Base-by-base conservation (phyloP, 805 yeast species). In the Metschnikowia matae region DNA sequence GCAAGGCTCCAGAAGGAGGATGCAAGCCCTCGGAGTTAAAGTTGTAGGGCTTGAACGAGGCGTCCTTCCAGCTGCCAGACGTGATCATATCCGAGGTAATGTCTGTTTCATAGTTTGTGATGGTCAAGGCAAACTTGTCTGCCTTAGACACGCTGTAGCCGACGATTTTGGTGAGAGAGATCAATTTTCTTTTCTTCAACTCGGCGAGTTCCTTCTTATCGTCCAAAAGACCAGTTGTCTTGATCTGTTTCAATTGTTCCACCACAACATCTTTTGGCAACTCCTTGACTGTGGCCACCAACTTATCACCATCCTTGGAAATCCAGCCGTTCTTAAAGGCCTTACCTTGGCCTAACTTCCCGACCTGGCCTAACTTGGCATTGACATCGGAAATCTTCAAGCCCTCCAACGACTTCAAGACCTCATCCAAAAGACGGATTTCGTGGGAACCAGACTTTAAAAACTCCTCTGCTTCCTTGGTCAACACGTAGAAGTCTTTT, bases 301-400 rank as follows among this genome's bases (percentile, higher is more conserved):
- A 79, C 62, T 78, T 82, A 60, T 87, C 96, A 51, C 92, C 95
- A 52, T 85, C 87, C 68, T 95, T 94, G 56, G 80, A 73, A 62
- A 94, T 84, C 99, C 99, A 94, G 39, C 96, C 95, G 68, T 91
- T 91, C 71, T 90, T 92, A 80, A 94, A 95, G 15, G 98, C 99
- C 63, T 91, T 84, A 60, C 96, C 96, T 74, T 94, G 99, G 55
- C 99, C 99, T 56, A 92, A 79, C 60, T 85, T 84, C 55, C 97
- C 98, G 52, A 82, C 82, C 47, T 82, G 74, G 50, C 97, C 97
- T 71, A 92, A 75, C 57, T 85, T 79, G 49, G 83, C 66, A 51
- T 70, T 68, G 48, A 87, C 88, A 48, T 92, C 97, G 21, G 86
- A 67, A 60, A 94, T 84, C 64, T 87, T 88, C 61, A 94, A 77